Percentiles rank a stretch among this genome's conserved stretches.
Conservation (phyloP, 768 basidiomycete genomes). For the Lentinus brumalis region DNA sequence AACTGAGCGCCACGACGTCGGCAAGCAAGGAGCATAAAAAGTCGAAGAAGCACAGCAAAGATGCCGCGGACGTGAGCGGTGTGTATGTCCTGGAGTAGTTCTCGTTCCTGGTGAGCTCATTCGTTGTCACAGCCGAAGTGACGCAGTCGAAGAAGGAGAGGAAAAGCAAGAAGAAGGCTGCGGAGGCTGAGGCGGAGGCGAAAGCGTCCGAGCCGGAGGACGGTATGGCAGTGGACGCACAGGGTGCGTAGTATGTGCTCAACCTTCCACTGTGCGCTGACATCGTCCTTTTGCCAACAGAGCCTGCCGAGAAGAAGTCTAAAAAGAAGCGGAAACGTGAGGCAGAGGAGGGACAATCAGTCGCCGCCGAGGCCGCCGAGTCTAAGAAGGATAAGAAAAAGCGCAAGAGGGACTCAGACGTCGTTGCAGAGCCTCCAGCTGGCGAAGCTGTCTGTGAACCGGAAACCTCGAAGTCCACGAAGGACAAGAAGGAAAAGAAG, state of each 20-base stretch:
- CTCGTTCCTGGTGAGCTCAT: not conserved
- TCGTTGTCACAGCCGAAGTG: not conserved
- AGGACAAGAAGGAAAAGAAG: slow-evolving; percentile 16
- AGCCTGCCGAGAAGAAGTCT: slow-evolving; percentile 35
- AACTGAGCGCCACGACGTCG: not conserved
- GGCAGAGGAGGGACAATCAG: slow-evolving; percentile 27
- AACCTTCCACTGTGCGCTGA: not conserved
- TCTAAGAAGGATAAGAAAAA: slow-evolving; percentile 43
- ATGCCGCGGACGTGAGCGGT: slow-evolving; percentile 21
- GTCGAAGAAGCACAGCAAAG: slow-evolving; percentile 8
- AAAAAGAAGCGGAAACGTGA: slow-evolving; percentile 47
- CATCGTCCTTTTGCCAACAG: too few species aligned
- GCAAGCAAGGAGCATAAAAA: too few species aligned
- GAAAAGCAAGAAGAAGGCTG: slow-evolving; percentile 17
- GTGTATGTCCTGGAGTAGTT: slow-evolving; percentile 20
- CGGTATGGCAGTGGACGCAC: slow-evolving; percentile 5
- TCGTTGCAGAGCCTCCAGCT: slow-evolving; percentile 22
- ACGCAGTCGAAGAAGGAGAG: slow-evolving; percentile 9
- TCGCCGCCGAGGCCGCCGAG: slow-evolving; percentile 9
- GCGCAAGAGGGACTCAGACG: slow-evolving; percentile 37
- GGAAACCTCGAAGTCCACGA: not conserved
- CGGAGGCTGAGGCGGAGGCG: not conserved
- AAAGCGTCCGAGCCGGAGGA: not conserved
- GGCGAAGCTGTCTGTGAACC: slow-evolving; percentile 1
- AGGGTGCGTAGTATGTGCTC: not conserved